These are phyloP conservation scores for Lentinula sp. DNA, from an alignment of 768 basidiomycete species.

Conservation along the genomic window DNA sequence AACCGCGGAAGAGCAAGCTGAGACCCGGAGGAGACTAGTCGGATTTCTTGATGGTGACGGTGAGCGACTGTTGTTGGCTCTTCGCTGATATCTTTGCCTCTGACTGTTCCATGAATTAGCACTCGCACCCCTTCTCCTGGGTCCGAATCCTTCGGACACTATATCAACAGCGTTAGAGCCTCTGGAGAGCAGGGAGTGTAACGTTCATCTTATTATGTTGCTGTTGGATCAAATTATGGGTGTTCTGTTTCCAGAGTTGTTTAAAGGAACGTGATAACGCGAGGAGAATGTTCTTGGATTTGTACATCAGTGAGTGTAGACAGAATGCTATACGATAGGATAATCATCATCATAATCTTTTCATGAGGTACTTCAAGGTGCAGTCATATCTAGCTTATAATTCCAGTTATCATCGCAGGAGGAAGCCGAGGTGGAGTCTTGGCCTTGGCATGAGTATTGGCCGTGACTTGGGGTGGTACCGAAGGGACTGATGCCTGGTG, in stretches of 20 bases:
- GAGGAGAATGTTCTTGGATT: background rate
- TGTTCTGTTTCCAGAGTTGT: slow-evolving; percentile 75
- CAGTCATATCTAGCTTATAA: too few relatives aligned
- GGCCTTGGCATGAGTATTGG: too few relatives aligned
- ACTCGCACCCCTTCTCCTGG: slow-evolving; percentile 47
- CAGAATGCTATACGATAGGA: too few relatives aligned
- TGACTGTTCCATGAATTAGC: slow-evolving; percentile 17
- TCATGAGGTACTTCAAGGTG: too few relatives aligned
- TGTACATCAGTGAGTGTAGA: too few relatives aligned
- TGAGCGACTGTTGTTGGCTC: slow-evolving; percentile 13
- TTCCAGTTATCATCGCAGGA: too few relatives aligned
- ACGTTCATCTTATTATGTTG: slow-evolving; percentile 70
- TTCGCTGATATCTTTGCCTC: background rate
- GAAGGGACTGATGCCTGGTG: too few relatives aligned
- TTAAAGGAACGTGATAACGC: background rate
- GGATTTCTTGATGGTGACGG: slow-evolving; percentile 28
- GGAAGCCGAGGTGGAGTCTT: too few relatives aligned
- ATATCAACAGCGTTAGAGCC: slow-evolving; percentile 54
- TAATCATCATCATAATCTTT: too few relatives aligned
- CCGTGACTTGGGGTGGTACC: too few relatives aligned
- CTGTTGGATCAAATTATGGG: slow-evolving; percentile 69
- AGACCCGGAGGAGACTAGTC: slow-evolving; percentile 40
- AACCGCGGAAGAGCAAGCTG: slow-evolving; percentile 65
- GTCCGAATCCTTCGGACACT: slow-evolving; percentile 42
- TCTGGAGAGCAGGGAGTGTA: slow-evolving; percentile 60